Evolutionary conservation across 139 green algal species (phyloP), one percentile per base, ranked within the genome.

Genomic region (Diplosphaera chodatii): DNA sequence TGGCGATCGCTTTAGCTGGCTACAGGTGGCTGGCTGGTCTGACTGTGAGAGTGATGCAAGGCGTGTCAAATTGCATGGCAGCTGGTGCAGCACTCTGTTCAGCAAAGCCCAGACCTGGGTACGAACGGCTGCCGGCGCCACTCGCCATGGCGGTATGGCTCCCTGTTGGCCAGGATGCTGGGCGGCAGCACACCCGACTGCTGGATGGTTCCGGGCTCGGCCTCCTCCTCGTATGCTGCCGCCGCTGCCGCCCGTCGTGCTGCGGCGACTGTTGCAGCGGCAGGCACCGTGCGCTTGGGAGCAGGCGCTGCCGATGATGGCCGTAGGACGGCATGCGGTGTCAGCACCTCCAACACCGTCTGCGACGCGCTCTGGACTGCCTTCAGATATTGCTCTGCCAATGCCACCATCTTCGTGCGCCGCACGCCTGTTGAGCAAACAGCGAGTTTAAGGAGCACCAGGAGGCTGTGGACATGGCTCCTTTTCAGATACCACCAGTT

Each of bases 111-210:
- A 48, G 37, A 80, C 80, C 77, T 77, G 15, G 75, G 75, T 0
- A 74, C 28, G 59, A 77, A 89, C 1, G 81, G 85, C 63, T 75
- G 66, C 67, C 84, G 80, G 31, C 81, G 78, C 86, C 86, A 91
- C 8, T 82, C 77, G n/a, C 80, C 84, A 29, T 87, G 78, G 21
- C 67, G 59, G 80, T 80, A 91, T 13, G 86, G 85, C 72, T 91
- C 86, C 41, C 72, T 64, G 64, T 90, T 90, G 10, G 69, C 78
- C 29, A 67, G 48, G 27, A 84, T 87, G 63, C 64, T 76, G 37
- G 55, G 40, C 2, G 76, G 82, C 32, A 78, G 65, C 0, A 23
- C 20, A 13, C 41, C 30, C 41, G 2, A 55, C 32, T 20, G 22
- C 25, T 30, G 32, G 37, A 25, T 34, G 5, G 59, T 55, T 41